Evolutionary conservation across 805 yeast species (phyloP), one percentile per base, ranked within the genome.

Genomic region (Barnettozyma salicaria): DNA sequence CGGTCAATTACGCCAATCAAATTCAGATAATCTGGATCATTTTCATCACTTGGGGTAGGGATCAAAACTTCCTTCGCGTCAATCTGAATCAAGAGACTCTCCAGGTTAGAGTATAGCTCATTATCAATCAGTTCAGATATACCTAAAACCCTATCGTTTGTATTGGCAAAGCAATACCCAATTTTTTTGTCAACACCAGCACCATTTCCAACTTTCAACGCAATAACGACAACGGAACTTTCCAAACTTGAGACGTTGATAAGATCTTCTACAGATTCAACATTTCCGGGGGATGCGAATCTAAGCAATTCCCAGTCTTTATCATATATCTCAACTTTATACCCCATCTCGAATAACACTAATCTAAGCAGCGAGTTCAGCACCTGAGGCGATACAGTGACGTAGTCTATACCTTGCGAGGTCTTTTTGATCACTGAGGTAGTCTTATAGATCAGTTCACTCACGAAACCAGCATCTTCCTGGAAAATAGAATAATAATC

Each of bases 241-340:
- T 36, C 72, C 22, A 67, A 59, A 11, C 46, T 39, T 9, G 72
- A 63, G 4, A 65, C 55, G 36, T 63, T 63, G 45, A 87, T 65
- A 60, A 86, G 61, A 23, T 82, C 88, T 47, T 85, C 96, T 32
- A 83, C 74, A 29, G 69, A 78, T 41, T 80, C 84, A 34, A 89
- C 63, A 58, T 92, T 89, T 6, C 98, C 98, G 1, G 97, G 97
- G 1, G 95, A 80, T 0, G 96, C 96, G 29, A 68, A 61, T 40
- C 65, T 72, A 44, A 63, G 48, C 36, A 72, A 62, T 34, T 59
- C 67, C 74, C 95, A 90, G 43, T 59, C 63, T 53, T 70, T 76
- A 47, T 78, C 78, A 56, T 83, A 90, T 13, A 92, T 72, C 53
- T 89, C 96, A 13, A 92, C 73, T 56, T 87, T 87, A 51, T 70